A percentile compares a stretch with the other conserved stretches of the same genome.
phyloP scores from a whole-genome alignment of 345 rosid genomes.

The Microcos paniculata region DNA sequence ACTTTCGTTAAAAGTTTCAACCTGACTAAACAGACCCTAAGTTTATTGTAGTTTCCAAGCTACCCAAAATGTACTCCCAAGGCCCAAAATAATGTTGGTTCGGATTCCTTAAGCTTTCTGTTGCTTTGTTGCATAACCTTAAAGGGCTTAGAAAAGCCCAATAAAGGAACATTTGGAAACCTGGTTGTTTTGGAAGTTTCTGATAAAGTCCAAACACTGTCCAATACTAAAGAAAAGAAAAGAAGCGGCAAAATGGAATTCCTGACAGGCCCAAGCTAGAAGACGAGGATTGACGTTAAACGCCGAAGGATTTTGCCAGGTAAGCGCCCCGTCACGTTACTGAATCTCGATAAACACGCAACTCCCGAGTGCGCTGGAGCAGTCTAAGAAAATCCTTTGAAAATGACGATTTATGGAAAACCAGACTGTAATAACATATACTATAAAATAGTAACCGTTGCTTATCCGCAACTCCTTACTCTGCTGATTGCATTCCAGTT shows the following conservation, averaged over 20 bases:
- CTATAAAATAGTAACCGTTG: neutral
- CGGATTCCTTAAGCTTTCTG: too few species aligned
- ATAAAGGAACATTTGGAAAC: neutral
- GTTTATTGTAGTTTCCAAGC: too few species aligned
- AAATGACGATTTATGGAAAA: neutral
- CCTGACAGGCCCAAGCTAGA: neutral
- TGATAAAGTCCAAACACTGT: neutral
- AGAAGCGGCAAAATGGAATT: neutral
- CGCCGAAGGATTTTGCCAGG: neutral
- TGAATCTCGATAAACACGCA: conserved; percentile 12
- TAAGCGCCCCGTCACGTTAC: conserved; percentile 7
- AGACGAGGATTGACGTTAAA: neutral
- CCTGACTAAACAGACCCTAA: too few species aligned
- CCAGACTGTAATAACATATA: neutral
- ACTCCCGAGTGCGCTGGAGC: neutral
- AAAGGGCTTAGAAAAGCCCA: neutral
- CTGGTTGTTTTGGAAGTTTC: neutral
- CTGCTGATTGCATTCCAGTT: neutral
- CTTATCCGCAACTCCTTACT: neutral
- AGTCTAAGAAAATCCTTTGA: neutral
- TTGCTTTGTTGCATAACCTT: too few species aligned
- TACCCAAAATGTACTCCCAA: too few species aligned
- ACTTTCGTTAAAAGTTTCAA: too few species aligned
- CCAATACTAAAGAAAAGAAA: neutral
- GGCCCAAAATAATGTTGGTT: too few species aligned